A percentile compares a stretch with the other conserved stretches of the same genome.
These are phyloP conservation scores for Lachnellula hyalina DNA, from an alignment of 2,329 filamentous ascomycete species.

Conservation along the genomic window DNA sequence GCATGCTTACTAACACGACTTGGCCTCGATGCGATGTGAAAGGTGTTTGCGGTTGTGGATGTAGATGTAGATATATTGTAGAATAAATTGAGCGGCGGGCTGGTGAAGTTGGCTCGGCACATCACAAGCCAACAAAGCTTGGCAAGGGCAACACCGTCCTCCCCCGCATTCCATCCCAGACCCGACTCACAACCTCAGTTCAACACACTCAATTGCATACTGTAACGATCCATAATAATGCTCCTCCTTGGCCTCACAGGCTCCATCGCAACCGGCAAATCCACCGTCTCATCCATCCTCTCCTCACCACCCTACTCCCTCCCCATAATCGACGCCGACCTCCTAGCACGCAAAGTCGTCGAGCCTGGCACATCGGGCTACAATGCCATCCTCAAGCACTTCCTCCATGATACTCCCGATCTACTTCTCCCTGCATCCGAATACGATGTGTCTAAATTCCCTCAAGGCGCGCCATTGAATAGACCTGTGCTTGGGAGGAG, in stretches of 20 bases:
- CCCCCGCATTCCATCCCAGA: no score
- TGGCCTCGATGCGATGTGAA: no score
- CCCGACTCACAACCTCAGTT: no score
- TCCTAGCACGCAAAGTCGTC: conserved; percentile 88
- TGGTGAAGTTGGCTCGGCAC: no score
- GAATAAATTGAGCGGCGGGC: no score
- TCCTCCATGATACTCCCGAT: conserved; percentile 77
- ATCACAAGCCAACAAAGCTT: no score
- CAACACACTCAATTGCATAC: no score
- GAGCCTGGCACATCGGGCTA: conserved; percentile 87
- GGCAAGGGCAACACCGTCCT: no score
- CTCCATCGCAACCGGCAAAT: conserved; percentile 97
- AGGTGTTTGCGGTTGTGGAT: no score
- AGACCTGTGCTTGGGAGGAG: conserved; percentile 76
- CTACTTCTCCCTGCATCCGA: conserved; percentile 63
- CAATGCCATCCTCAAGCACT: conserved; percentile 73
- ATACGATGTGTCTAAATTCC: conserved; percentile 41
- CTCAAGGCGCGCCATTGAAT: conserved; percentile 70
- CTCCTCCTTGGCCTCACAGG: conserved; percentile 93
- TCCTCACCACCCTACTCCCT: conserved; percentile 75
- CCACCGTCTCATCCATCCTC: conserved; percentile 83
- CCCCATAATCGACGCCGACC: conserved; percentile 89
- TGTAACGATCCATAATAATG: conserved; percentile 47
- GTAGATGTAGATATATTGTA: no score
- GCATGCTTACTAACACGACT: no score